Base-by-base conservation (phyloP, 495 filamentous ascomycete species). In the Alectoria sarmentosa region DNA sequence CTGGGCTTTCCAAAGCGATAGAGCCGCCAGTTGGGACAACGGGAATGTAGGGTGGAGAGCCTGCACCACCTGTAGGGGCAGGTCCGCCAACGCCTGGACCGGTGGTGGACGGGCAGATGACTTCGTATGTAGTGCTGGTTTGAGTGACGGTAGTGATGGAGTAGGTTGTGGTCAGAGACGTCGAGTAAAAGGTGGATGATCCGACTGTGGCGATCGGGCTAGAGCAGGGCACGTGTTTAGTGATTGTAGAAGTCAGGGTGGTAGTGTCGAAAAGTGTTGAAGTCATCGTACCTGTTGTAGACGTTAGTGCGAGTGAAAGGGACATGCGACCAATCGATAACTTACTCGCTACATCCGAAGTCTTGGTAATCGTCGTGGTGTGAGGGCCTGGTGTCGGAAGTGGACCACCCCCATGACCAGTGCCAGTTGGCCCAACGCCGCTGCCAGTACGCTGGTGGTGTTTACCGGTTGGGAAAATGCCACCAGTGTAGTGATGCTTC, bases 211-310 rank as follows among this genome's bases (percentile, higher is more conserved):
- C 74, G 34, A 76, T 67, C 26, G 71, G 42, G 15, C 66, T 74
- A 9, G 75, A 76, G 66, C 70, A 73, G 23, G 75, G 75, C 26
- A 74, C 71, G 54, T 69, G 76, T 14, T 60, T 68, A 37, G 69
- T 73, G 62, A 69, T 66, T 11, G 65, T 71, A 15, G 54, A 66
- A 15, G 60, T 61, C 21, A 67, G 21, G 15, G 60, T 69, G 1
- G 39, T 46, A 23, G 58, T 62, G 38, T 32, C 41, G 21, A 38
- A 55, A 28, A 65, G 19, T 32, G 66, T 70, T 10, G 49, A 62
- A 42, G 66, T 68, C 39, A 39, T 63, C 17, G 69, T 66, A 13
- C 21, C 52, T 55, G 30, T 34, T 30, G 32, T 42, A 34, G 23
- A 55, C 46, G 23, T 67, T 57, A 39, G 23, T 59, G 2, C 46